A percentile compares a stretch with the other conserved stretches of the same genome.
Evolutionary conservation across 2,329 filamentous ascomycete genomes (phyloP).

Genomic region (Phyllosticta citribraziliensis): DNA sequence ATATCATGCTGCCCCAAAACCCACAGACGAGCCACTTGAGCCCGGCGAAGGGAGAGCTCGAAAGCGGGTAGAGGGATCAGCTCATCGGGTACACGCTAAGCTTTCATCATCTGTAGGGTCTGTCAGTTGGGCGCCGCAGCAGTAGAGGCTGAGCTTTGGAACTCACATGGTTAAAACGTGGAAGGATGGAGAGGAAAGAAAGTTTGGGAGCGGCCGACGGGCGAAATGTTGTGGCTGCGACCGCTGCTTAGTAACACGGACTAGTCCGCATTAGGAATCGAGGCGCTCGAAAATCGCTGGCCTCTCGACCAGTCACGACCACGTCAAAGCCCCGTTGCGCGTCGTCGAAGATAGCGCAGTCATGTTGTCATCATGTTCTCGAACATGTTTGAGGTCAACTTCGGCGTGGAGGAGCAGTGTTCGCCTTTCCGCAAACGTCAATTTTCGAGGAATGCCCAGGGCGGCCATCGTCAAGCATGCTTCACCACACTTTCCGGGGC

Average conservation of each 20-base stretch:
- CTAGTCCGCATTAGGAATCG: conserved; percentile 12
- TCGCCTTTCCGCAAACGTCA: neutral
- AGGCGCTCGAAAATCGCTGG: conserved; percentile 2
- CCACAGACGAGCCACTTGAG: conserved; percentile 75
- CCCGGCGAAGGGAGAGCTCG: conserved; percentile 80
- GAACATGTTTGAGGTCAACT: neutral
- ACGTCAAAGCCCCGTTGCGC: neutral
- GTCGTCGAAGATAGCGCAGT: neutral
- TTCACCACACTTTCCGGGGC: neutral
- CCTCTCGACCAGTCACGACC: neutral
- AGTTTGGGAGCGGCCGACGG: conserved; percentile 8
- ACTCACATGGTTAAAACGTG: conserved; percentile 95
- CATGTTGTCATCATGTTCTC: neutral
- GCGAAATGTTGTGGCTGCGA: neutral
- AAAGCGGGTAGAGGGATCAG: conserved; percentile 55
- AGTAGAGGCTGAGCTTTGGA: conserved; percentile 6
- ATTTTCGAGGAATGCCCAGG: neutral
- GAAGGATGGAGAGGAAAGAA: conserved; percentile 65
- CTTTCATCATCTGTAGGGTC: conserved; percentile 89
- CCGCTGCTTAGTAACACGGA: neutral
- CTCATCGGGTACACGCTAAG: conserved; percentile 92
- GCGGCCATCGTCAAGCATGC: neutral
- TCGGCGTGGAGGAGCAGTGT: neutral
- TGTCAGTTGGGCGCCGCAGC: conserved; percentile 18
- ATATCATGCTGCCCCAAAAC: conserved; percentile 74